Base-by-base conservation (phyloP, 306 rosid genomes). In the Sindora glabra region DNA sequence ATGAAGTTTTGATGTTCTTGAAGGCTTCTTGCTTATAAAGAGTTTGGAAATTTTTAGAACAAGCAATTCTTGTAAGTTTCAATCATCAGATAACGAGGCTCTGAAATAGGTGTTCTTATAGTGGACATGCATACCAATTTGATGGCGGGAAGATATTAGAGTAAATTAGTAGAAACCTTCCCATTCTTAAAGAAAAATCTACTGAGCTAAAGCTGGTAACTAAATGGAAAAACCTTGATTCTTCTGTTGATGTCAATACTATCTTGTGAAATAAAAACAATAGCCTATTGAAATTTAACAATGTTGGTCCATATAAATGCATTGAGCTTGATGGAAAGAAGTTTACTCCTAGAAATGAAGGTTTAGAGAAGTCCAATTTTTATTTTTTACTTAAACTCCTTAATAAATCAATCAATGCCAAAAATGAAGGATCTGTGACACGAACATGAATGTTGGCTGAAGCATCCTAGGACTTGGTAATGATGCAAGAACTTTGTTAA, bases 91-190 rank as follows among this genome's bases (percentile, higher is more conserved):
- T 33, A 48, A 62, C 34, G 32, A 58, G 64, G 56, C 62, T 77
- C 72, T 56, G 71, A 72, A 60, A 59, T 42, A 6, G 65, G 85
- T 46, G 54, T 29, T 45, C 87, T 77, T 26, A 71, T 73, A 0
- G 85, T 81, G 37, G 91, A 74, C 74, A 81, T 73, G 64, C 88
- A 77, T 65, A 66, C 88, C 37, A 77, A 81, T 76, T 84, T 75
- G 78, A 75, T 91, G 78, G 95, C 96, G 32, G 82, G 81, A 74
- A 82, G 59, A 91, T 91, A 59, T 73, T 91, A 75, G 96, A 91
- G 60, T 96, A 83, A 65, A 65, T 88, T 42, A 83, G 77, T 68
- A 79, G 96, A 88, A 81, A 68, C 59, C 51, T 68, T 7, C 83
- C 95, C 44, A 88, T 95, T 62, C 90, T 88, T 18, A 89, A 70